phyloP scores from a whole-genome alignment of 164 flowering plant species.

The Amborella trichopoda region DNA sequence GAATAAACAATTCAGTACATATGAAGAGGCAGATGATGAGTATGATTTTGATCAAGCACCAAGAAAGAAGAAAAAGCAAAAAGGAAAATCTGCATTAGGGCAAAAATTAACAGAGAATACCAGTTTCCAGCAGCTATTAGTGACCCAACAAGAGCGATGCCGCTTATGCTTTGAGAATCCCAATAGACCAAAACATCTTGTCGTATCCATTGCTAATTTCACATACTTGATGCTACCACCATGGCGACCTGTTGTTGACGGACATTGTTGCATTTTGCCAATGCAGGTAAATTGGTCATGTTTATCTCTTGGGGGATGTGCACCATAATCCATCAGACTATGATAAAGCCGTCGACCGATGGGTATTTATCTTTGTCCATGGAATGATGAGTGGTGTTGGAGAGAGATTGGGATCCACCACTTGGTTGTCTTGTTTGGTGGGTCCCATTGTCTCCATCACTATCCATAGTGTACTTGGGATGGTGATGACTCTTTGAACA shows the following conservation, averaged over 20 bases:
- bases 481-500: too few species aligned
- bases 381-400: too few species aligned
- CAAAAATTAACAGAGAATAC: constrained; percentile 15
- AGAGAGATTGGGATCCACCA: too few species aligned
- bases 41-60: constrained; percentile 78
- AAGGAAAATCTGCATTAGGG: constrained; percentile 17
- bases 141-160: constrained; percentile 86
- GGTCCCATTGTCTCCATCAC: too few species aligned
- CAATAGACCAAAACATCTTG: constrained; percentile 69
- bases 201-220: constrained; percentile 73
- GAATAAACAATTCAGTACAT: constrained; percentile 40
- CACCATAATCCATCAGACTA: too few species aligned
- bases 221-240: constrained; percentile 79
- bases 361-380: too few species aligned
- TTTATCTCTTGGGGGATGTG: too few species aligned
- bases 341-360: too few species aligned
- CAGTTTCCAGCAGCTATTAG: constrained; percentile 28
- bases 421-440: too few species aligned
- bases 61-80: constrained; percentile 34
- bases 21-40: constrained; percentile 78
- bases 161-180: constrained; percentile 84
- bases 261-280: constrained; percentile 84
- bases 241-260: constrained; percentile 61
- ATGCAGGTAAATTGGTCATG: constrained; percentile 76
- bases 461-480: too few species aligned